These are phyloP conservation scores for Microascus cirrosus DNA, from an alignment of 2,329 filamentous ascomycete genomes.

Conservation along the genomic window DNA sequence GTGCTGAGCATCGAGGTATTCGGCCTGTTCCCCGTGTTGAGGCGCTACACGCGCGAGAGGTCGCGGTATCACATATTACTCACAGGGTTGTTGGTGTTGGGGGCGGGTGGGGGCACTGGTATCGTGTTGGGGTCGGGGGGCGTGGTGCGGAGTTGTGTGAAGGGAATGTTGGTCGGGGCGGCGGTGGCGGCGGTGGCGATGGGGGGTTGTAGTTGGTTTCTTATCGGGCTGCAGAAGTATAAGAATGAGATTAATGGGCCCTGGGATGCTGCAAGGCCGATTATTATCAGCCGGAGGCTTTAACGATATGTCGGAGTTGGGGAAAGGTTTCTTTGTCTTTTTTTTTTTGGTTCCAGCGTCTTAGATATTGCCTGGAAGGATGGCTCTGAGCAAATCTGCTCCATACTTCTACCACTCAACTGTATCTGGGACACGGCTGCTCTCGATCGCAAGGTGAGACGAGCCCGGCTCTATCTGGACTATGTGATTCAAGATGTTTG, in stretches of 20 bases:
- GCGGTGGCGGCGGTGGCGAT: slow-evolving; percentile 66
- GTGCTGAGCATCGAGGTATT: slow-evolving; percentile 97
- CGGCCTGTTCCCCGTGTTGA: slow-evolving; percentile 92
- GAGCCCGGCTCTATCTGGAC: too few relatives aligned
- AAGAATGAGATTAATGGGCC: slow-evolving; percentile 98
- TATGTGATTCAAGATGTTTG: too few relatives aligned
- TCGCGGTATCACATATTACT: slow-evolving; percentile 77
- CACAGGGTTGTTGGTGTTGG: slow-evolving; percentile 64
- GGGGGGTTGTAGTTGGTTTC: slow-evolving; percentile 94
- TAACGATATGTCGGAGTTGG: not conserved
- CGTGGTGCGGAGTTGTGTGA: slow-evolving; percentile 37
- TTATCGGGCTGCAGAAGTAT: slow-evolving; percentile 94
- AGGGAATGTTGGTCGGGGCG: slow-evolving; percentile 68
- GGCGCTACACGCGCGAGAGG: slow-evolving; percentile 73
- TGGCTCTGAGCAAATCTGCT: too few relatives aligned
- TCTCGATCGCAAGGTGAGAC: too few relatives aligned
- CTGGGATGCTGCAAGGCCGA: slow-evolving; percentile 89
- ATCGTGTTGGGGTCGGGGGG: slow-evolving; percentile 34
- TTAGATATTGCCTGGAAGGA: too few relatives aligned
- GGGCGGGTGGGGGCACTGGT: slow-evolving; percentile 69
- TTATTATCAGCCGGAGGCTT: slow-evolving; percentile 59
- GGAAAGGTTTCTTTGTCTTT: not conserved
- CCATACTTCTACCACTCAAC: too few relatives aligned
- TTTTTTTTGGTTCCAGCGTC: not conserved
- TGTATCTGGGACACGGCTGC: too few relatives aligned